These are phyloP conservation scores for Geranium rotundifolium DNA, from an alignment of 345 rosid genomes.

Conservation along the genomic window DNA sequence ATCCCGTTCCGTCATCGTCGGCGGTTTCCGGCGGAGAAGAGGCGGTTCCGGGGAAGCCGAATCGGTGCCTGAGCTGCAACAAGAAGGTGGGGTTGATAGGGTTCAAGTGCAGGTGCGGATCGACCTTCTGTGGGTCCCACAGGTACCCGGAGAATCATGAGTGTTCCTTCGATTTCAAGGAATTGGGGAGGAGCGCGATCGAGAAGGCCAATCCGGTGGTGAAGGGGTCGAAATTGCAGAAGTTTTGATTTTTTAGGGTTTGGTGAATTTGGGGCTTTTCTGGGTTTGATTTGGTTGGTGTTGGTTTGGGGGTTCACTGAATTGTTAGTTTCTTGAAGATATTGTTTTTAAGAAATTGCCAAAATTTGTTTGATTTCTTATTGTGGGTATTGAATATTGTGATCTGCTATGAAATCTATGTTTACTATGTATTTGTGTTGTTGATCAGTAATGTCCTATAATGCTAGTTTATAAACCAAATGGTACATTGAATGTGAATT, in stretches of 20 bases:
- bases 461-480: no score
- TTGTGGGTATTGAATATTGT: not conserved
- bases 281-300: not conserved
- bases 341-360: no score
- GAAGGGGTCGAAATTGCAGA: slow-evolving; percentile 62
- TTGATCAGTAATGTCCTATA: no score
- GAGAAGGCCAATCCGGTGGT: slow-evolving; percentile 71
- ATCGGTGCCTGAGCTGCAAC: slow-evolving; percentile 57
- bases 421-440: not conserved
- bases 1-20: not conserved
- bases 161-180: slow-evolving; percentile 73
- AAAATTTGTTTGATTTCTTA: not conserved
- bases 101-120: slow-evolving; percentile 72
- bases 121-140: slow-evolving; percentile 61
- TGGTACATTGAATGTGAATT: no score
- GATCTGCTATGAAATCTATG: not conserved
- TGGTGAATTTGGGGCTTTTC: not conserved
- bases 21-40: not conserved
- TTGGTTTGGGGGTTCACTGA: no score
- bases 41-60: slow-evolving; percentile 18
- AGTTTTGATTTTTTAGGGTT: slow-evolving; percentile 28
- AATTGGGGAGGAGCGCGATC: slow-evolving; percentile 44
- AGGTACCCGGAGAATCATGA: slow-evolving; percentile 77
- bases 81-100: slow-evolving; percentile 76
- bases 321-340: no score